Conservation (phyloP, 1,284 basidiomycete genomes). For the Puccinia horiana region DNA sequence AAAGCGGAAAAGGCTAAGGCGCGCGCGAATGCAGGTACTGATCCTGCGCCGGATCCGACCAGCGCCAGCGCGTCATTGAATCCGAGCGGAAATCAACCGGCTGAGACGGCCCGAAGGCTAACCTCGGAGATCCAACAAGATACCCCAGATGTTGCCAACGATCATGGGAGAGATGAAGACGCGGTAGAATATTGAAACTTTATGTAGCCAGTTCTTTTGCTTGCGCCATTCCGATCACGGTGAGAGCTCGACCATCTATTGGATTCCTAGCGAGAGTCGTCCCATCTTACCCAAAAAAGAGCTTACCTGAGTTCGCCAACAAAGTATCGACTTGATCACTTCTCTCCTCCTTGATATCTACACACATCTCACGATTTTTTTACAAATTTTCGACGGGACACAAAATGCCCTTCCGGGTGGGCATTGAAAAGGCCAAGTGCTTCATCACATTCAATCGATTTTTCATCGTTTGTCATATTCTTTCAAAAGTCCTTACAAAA, state of each 20-base stretch:
- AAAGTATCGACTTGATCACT: background rate
- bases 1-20: slow-evolving; percentile 31
- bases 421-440: background rate
- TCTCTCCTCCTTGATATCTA: background rate
- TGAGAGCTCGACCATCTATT: background rate
- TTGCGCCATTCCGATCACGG: background rate
- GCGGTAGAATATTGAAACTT: slow-evolving; percentile 39
- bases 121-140: slow-evolving; percentile 27
- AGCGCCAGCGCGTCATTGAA: background rate
- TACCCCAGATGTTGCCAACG: slow-evolving; percentile 19
- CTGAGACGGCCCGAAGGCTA: background rate
- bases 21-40: background rate
- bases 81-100: background rate
- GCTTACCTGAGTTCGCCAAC: background rate
- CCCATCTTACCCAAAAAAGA: background rate
- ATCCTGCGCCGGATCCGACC: background rate
- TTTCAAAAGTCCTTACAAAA: background rate
- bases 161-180: slow-evolving; percentile 37
- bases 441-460: background rate
- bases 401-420: background rate
- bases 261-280: background rate
- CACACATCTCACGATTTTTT: too few species aligned
- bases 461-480: background rate
- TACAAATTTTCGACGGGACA: background rate
- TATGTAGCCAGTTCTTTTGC: background rate